Evolutionary conservation across 2,329 filamentous ascomycete genomes (phyloP), one percentile per base, ranked within the genome.

Genomic region (Mollisia scopiformis): DNA sequence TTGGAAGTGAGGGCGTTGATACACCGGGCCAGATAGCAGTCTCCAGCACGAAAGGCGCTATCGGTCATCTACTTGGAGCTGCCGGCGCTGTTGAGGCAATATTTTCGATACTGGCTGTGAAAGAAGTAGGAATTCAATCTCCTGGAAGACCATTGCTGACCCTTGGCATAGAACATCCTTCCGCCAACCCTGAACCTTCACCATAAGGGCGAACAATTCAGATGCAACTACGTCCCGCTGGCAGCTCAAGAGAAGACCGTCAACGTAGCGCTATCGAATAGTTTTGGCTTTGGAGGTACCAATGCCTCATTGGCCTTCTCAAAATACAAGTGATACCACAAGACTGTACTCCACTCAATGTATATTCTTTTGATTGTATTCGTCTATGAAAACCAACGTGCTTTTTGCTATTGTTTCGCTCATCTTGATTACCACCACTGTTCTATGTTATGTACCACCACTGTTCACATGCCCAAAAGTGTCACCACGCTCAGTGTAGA

Each of bases 221-320:
- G 87, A 65, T 96, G 94, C 78, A 97, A 98, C 73, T 94, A 97
- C 74, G 88, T 97, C 3, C 86, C 93, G 0, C 80, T 87, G 3
- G 72, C 80, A 49, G 83, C 92, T 0, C 93, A 97, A 75, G 75
- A 89, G 55, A 88, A 86, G 66, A 73, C 80, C 2, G 85, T 98
- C 11, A 79, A 86, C 59, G 88, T 94, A 23, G 91, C 91, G 5
- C 70, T 99, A 60, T 95, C 92, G 3, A 99, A 99, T 72, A 98
- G 94, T 74, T 99, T 99, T 77, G 95, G 95, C 0, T 99, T 99
- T 78, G 95, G 95, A 11, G 95, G 95, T 16, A 98, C 94, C 1
- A 99, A 99, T 78, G 93, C 94, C 43, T 93, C 88, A 57, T 79
- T 99, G 37, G 93, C 93, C 55, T 94, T 98, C 58, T 71, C 71